Percentiles rank a stretch among this genome's conserved stretches.
Evolutionary conservation across 2,329 filamentous ascomycete genomes (phyloP).

Genomic region (Claviceps humidiphila): DNA sequence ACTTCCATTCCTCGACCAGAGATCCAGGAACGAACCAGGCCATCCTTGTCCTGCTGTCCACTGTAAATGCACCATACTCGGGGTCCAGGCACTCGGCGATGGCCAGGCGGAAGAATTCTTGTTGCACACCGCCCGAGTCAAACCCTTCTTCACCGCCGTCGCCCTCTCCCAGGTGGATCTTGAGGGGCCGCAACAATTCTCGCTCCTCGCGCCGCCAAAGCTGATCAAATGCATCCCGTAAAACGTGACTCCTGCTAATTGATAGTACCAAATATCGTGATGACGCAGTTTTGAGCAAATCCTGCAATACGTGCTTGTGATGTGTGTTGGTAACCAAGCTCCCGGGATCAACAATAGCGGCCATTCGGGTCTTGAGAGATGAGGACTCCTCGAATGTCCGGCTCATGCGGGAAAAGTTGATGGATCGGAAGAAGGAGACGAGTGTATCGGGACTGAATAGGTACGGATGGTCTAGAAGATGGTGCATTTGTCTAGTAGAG

Average conservation of each 20-base stretch:
- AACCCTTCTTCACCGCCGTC: slow-evolving; percentile 77
- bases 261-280: slow-evolving; percentile 59
- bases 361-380: slow-evolving; percentile 41
- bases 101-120: slow-evolving; percentile 84
- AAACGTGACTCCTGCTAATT: slow-evolving; percentile 51
- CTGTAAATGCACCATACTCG: slow-evolving; percentile 65
- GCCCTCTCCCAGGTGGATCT: slow-evolving; percentile 74
- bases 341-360: slow-evolving; percentile 39
- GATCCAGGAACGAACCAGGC: slow-evolving; percentile 81
- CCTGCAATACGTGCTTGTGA: slow-evolving; percentile 47
- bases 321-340: slow-evolving; percentile 42
- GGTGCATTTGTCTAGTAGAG: slow-evolving; percentile 48
- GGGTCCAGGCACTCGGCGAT: slow-evolving; percentile 70
- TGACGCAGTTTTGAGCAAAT: slow-evolving; percentile 52
- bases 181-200: slow-evolving; percentile 73
- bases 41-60: slow-evolving; percentile 63
- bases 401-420: slow-evolving; percentile 82
- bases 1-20: slow-evolving; percentile 76
- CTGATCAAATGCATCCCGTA: slow-evolving; percentile 70
- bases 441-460: slow-evolving; percentile 62
- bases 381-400: slow-evolving; percentile 59
- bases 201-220: slow-evolving; percentile 75
- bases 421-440: slow-evolving; percentile 72
- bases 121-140: slow-evolving; percentile 89
- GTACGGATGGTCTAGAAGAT: slow-evolving; percentile 70